These are phyloP conservation scores for Neonectria sp. DNA, from an alignment of 2,329 filamentous ascomycete species.

Conservation along the genomic window DNA sequence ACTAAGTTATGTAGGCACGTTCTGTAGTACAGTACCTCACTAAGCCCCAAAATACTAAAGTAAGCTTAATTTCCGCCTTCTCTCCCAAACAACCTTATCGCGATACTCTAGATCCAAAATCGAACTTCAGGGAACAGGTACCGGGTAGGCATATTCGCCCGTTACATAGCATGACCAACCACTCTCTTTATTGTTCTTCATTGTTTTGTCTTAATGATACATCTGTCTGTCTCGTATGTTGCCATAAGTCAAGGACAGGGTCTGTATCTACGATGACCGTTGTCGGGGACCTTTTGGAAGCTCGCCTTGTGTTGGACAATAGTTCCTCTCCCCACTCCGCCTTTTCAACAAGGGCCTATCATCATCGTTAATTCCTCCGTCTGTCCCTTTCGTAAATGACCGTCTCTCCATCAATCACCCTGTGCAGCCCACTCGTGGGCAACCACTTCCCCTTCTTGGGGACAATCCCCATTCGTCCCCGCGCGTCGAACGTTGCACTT, in stretches of 20 bases:
- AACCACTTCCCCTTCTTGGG: slow-evolving; percentile 9
- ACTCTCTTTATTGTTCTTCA: not conserved
- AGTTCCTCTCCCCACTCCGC: slow-evolving; percentile 40
- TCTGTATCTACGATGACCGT: not conserved
- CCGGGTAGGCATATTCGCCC: not conserved
- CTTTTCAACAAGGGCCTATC: slow-evolving; percentile 32
- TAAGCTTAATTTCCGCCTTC: not conserved
- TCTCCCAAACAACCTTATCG: not conserved
- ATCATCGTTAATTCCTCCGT: slow-evolving; percentile 7
- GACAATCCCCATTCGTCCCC: slow-evolving; percentile 17
- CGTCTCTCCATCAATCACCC: slow-evolving; percentile 21
- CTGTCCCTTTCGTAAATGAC: slow-evolving; percentile 23
- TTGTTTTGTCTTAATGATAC: not conserved
- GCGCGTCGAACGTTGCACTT: slow-evolving; percentile 9
- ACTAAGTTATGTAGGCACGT: not conserved
- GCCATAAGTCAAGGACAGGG: not conserved
- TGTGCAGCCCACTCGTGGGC: not conserved
- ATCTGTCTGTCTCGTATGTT: not conserved
- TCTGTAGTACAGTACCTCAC: too few relatives aligned
- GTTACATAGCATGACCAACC: not conserved
- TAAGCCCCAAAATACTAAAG: not conserved
- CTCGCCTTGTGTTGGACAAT: slow-evolving; percentile 34
- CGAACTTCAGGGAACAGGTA: not conserved
- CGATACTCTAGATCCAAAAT: not conserved
- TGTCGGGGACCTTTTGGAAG: not conserved